These are phyloP conservation scores for Backusella psychrophila DNA, from an alignment of 192 early-diverging fungal species.

Conservation along the genomic window DNA sequence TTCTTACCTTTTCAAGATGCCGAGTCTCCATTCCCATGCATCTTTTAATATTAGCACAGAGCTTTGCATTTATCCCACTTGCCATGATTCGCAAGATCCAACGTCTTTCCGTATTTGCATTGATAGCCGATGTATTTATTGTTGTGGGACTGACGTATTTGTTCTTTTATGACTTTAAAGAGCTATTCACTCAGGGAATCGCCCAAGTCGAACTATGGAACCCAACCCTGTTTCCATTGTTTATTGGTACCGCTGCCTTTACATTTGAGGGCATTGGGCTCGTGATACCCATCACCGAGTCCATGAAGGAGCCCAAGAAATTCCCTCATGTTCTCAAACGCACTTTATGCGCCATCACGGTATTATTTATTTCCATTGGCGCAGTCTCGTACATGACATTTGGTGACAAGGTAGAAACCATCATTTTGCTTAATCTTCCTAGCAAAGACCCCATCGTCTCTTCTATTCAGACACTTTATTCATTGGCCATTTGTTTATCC, in stretches of 20 bases:
- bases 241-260: constrained; percentile 93
- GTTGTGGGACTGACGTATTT: constrained; percentile 82
- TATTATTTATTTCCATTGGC: constrained; percentile 44
- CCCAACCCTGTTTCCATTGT: constrained; percentile 75
- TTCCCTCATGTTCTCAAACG: constrained; percentile 48
- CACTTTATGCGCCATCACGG: constrained; percentile 43
- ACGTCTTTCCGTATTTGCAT: constrained; percentile 75
- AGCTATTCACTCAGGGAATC: constrained; percentile 55
- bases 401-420: constrained; percentile 67
- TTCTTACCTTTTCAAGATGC: constrained; percentile 77
- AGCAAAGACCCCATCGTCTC: constrained; percentile 48
- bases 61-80: constrained; percentile 79
- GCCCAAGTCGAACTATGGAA: constrained; percentile 68
- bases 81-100: constrained; percentile 91
- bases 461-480: constrained; percentile 67
- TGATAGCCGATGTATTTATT: constrained; percentile 92
- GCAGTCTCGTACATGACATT: constrained; percentile 63
- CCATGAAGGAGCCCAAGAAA: constrained; percentile 56
- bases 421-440: constrained; percentile 72
- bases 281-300: constrained; percentile 52
- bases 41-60: constrained; percentile 68
- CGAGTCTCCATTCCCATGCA: constrained; percentile 42
- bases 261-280: constrained; percentile 90
- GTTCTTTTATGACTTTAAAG: constrained; percentile 70
- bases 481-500: constrained; percentile 71